Conservation (phyloP, 2,329 filamentous ascomycete genomes). For the Exserohilum turcica region DNA sequence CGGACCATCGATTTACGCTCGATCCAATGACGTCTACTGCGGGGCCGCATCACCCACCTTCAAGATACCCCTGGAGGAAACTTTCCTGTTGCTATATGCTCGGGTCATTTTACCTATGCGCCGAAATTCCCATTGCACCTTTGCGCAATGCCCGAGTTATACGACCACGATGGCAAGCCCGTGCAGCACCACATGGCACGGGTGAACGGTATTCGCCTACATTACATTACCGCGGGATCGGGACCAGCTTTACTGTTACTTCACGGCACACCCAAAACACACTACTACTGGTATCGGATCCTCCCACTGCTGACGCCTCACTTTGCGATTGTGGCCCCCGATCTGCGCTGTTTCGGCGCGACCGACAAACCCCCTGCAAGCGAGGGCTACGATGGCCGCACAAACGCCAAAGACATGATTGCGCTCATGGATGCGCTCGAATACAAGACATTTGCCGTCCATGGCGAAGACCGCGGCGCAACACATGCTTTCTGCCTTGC, state of each 20-base stretch:
- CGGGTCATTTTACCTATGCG: background rate
- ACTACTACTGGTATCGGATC: slow-evolving; percentile 47
- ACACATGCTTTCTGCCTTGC: slow-evolving; percentile 28
- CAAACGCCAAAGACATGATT: slow-evolving; percentile 44
- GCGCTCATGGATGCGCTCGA: slow-evolving; percentile 48
- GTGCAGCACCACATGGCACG: slow-evolving; percentile 25
- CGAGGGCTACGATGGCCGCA: slow-evolving; percentile 46
- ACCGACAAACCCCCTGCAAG: slow-evolving; percentile 47
- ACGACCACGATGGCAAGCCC: slow-evolving; percentile 22
- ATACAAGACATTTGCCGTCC: slow-evolving; percentile 77
- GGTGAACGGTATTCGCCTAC: slow-evolving; percentile 28
- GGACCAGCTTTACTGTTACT: slow-evolving; percentile 26
- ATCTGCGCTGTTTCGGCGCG: slow-evolving; percentile 48
- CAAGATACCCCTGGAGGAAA: background rate
- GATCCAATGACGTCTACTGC: background rate
- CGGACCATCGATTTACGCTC: background rate
- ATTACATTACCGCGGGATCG: slow-evolving; percentile 28
- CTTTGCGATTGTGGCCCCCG: slow-evolving; percentile 47
- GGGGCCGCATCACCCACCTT: background rate
- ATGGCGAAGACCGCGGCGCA: slow-evolving; percentile 57
- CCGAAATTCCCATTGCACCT: background rate
- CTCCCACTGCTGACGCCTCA: slow-evolving; percentile 42
- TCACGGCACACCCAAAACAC: slow-evolving; percentile 30
- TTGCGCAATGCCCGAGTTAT: slow-evolving; percentile 24
- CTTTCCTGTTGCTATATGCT: background rate